phyloP scores from a whole-genome alignment of 495 filamentous ascomycete species.

The Viridothelium virens region DNA sequence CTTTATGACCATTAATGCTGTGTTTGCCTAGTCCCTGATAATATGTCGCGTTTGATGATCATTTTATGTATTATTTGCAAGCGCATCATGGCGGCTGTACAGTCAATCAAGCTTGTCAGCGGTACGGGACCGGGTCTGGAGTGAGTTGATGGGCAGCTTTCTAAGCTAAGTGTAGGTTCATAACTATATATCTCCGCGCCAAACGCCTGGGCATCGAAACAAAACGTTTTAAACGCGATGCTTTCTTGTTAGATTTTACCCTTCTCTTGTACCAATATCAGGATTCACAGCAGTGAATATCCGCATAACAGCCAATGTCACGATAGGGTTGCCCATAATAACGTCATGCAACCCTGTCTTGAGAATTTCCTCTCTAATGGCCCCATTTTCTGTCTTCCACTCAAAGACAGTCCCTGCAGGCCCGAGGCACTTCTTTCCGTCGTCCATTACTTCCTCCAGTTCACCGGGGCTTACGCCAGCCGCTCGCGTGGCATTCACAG shows the following conservation, averaged over 20 bases:
- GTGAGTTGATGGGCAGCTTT: neutral
- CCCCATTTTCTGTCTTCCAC: slow-evolving; percentile 39
- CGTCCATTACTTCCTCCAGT: slow-evolving; percentile 33
- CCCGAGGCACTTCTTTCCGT: slow-evolving; percentile 36
- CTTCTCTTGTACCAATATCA: neutral
- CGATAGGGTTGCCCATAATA: slow-evolving; percentile 45
- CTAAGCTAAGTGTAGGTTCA: neutral
- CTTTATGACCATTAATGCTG: neutral
- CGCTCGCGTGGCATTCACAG: slow-evolving; percentile 36
- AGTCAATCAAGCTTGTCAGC: neutral
- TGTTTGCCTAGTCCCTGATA: neutral
- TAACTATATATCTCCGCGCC: neutral
- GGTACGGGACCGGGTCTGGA: neutral
- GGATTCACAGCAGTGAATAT: slow-evolving; percentile 11
- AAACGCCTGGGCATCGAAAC: neutral
- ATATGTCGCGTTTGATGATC: neutral
- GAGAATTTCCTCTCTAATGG: slow-evolving; percentile 44
- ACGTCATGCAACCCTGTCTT: slow-evolving; percentile 47
- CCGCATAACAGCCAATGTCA: slow-evolving; percentile 37
- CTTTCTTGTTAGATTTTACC: neutral
- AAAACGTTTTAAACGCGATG: neutral
- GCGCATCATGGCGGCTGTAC: neutral
- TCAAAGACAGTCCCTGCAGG: slow-evolving; percentile 43
- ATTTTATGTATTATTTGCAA: neutral
- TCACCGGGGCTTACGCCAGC: slow-evolving; percentile 34